Base-by-base conservation (phyloP, 441 rosid species). In the Populus hybrid region DNA sequence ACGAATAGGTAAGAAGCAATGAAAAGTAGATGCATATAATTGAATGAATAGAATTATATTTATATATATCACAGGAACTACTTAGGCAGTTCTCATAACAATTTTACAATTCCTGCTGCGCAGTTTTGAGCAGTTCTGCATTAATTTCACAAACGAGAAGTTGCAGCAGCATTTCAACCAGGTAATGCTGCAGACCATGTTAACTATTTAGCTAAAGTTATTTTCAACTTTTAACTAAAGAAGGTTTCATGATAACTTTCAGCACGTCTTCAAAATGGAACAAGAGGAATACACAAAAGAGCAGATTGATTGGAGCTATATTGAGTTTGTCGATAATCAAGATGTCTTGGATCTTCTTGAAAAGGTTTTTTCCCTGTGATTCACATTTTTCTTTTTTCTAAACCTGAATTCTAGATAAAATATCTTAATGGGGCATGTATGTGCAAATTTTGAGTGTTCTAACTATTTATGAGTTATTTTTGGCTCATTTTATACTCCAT, bases 191-290 rank as follows among this genome's bases (percentile, higher is more conserved):
- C 78, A 68, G 23, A 77, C 61, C 71, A 14, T 61, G 75, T 69
- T 69, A 64, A 73, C 50, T 61, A 59, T 50, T 32, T 77, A 69
- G 24, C 64, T 42, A 26, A 65, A 66, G 38, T 84, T 70, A 42
- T 30, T 23, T 61, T 34, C 54, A 50, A n/a, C 6, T 59, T 20
- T 66, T 79, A 71, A 77, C 72, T 77, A 21, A 81, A 79, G 72
- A 78, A 67, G 74, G 80, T 76, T 8, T 76, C 34, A 38, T 65
- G 21, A 54, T 79, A 69, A 75, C 67, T 77, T 86, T 74, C 97
- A 94, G 98, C 99, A 97, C 11, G 98, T 97, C 79, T 97, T 96
- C 86, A 97, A 96, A 91, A 96, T 93, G 98, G 98, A 96, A 84
- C 99, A 96, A 82, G 98, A 96, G 84, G 97, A 96, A 83, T 97